Base-by-base conservation (phyloP, 192 early-diverging fungal species). In the Coemansia reversa region DNA sequence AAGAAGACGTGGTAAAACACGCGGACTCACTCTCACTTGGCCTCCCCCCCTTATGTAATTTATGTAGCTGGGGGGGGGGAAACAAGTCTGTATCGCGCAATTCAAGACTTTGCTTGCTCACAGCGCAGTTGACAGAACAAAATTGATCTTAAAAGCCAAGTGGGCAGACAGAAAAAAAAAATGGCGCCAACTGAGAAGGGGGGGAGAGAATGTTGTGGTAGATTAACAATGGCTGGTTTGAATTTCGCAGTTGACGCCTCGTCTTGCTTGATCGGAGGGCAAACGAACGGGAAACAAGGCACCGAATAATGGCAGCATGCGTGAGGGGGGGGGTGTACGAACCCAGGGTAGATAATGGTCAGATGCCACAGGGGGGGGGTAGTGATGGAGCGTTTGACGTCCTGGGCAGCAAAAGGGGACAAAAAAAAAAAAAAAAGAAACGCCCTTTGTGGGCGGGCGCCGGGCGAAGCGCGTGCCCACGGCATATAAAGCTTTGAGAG, bases 401-500 rank as follows among this genome's bases (percentile, higher is more conserved):
- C 42, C 39, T 19, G 18, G 22, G 30, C 33, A 39, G 58, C 22
- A 42, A 45, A 61, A 25, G 60, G 60, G 45, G 47, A 45, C 39
- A 45, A 16, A 45, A 45, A 16, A 45, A 45, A 45, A 45, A 16
- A 45, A 45, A 45, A 45, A 45, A 16, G 14, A 45, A 11, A 14
- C 33, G 39, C 39, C 39, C 39, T 45, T 45, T 45, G 39, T 45
- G 39, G 39, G 39, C 39, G 12, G 33, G 33, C 33, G 33, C 9
- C 39, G 39, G 39, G 39, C 45, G 62, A 51, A 55, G 62, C 62
- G 62, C 62, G 62, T 63, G 62, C 23, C 62, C 62, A 27, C 42
- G 29, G 20, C 62, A 28, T 63, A 63, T 63, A 63, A 63, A 55
- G 52, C 6, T 18, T 23, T 51, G 3, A 45, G n/a, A 49, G 47